These are phyloP conservation scores for Musa troglodytarum DNA, from an alignment of 176 grass and related monocot species.

Conservation along the genomic window DNA sequence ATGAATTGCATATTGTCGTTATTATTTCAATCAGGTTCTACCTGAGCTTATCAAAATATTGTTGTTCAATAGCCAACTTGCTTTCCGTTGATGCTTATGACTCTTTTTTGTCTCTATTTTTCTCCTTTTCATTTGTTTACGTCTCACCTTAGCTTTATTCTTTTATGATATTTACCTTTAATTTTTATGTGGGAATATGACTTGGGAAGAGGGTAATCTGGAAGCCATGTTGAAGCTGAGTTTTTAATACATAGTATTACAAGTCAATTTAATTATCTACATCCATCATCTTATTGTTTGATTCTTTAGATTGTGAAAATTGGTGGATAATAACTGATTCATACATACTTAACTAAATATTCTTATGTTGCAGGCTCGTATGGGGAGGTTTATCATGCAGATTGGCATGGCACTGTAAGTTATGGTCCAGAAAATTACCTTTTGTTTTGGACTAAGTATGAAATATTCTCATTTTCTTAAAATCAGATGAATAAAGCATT, in stretches of 20 bases:
- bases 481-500: neutral
- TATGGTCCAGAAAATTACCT: neutral
- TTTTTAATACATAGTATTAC: neutral
- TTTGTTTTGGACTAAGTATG: neutral
- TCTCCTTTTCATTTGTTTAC: neutral
- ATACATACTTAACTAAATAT: neutral
- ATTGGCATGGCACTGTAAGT: conserved; percentile 99
- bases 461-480: neutral
- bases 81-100: neutral
- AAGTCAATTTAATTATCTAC: neutral
- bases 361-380: conserved; percentile 50
- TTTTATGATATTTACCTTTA: neutral
- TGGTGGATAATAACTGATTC: too few species aligned
- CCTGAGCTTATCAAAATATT: neutral
- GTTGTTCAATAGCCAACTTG: neutral
- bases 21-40: neutral
- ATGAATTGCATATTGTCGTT: neutral
- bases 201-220: neutral
- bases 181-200: neutral
- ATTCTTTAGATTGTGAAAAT: too few species aligned
- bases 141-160: neutral
- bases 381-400: conserved; percentile 94
- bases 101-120: neutral
- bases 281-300: neutral
- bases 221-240: neutral